Evolutionary conservation across 2,329 filamentous ascomycete species (phyloP), one percentile per base, ranked within the genome.

Genomic region (Remersonia thermophila): DNA sequence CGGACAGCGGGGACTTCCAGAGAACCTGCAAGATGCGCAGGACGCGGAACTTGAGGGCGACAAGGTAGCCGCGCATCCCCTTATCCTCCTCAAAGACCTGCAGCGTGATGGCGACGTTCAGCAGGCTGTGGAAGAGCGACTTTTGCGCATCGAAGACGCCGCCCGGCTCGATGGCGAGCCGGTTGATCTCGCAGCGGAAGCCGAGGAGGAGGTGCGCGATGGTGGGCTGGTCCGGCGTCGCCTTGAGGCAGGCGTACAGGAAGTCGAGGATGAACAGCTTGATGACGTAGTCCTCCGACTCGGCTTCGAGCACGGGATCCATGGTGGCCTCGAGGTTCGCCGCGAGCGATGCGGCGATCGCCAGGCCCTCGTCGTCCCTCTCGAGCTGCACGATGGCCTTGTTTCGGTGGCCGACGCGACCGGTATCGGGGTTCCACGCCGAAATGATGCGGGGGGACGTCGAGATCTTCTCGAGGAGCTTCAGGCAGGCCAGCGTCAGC

Each of bases 181-280:
- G 70, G 43, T 77, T 78, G 26, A 80, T 73, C 30, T 77, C 73
- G 50, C 85, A 93, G 38, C 72, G 72, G 55, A 98, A 95, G 0
- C 91, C 91, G 4, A 98, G 73, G 2, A 98, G 65, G 31, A 93
- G 68, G 56, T 98, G 93, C 0, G 89, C 91, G 47, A 98, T 79
- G 2, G 81, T 93, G 4, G 91, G 87, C 47, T 78, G 74, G 48
- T 80, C 73, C 1, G 82, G 78, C 17, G 79, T 80, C 25, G 80
- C 76, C 36, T 73, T 70, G 3, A 98, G 67, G 52, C 84, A 93
- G 37, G 77, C 74, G 47, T 83, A 81, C 27, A 99, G 63, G 50
- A 98, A 89, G 44, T 89, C 80, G 5, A 98, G 69, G 15, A 96
- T 78, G 41, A 80, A 81, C 36, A 83, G 66, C 57, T 95, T 93